Conservation (phyloP, 768 basidiomycete species). For the Boletus reticulatus region DNA sequence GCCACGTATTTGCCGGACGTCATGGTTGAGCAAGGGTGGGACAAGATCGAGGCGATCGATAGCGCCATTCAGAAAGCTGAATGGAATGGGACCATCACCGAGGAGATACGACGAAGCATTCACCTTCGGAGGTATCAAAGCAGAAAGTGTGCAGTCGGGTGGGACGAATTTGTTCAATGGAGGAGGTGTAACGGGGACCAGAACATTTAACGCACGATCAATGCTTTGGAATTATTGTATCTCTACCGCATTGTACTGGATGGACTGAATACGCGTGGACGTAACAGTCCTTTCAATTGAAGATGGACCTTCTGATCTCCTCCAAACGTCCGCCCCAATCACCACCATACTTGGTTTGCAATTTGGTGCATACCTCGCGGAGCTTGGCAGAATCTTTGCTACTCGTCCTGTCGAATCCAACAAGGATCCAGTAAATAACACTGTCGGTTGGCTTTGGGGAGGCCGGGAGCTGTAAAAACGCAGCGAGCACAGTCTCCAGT, state of each 20-base stretch:
- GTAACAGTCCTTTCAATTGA: slow-evolving; percentile 1
- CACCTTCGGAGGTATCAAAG: slow-evolving; percentile 83
- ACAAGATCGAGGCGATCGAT: slow-evolving; percentile 83
- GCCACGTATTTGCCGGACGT: slow-evolving; percentile 96
- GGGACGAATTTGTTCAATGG: slow-evolving; percentile 81
- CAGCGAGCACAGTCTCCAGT: slow-evolving; percentile 55
- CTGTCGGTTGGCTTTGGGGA: slow-evolving; percentile 42
- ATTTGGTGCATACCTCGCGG: slow-evolving; percentile 51
- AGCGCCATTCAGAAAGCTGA: slow-evolving; percentile 94
- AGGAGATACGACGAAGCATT: slow-evolving; percentile 74
- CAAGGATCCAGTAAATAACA: slow-evolving; percentile 64
- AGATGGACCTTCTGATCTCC: slow-evolving; percentile 44
- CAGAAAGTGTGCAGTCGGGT: slow-evolving; percentile 59
- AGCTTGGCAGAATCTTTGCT: slow-evolving; percentile 47
- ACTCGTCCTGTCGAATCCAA: slow-evolving; percentile 62
- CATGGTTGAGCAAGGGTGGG: slow-evolving; percentile 92
- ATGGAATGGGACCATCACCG: slow-evolving; percentile 78
- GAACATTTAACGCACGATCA: slow-evolving; percentile 23
- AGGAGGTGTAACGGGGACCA: slow-evolving; percentile 48
- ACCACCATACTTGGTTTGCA: slow-evolving; percentile 55
- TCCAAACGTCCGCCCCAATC: slow-evolving; percentile 43
- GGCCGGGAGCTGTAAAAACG: slow-evolving; percentile 58
- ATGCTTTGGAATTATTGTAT: slow-evolving; percentile 5
- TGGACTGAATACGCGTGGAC: background rate
- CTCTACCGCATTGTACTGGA: slow-evolving; percentile 3